Conservation (phyloP, 2,329 filamentous ascomycete species). For the Fusarium hainanense region DNA sequence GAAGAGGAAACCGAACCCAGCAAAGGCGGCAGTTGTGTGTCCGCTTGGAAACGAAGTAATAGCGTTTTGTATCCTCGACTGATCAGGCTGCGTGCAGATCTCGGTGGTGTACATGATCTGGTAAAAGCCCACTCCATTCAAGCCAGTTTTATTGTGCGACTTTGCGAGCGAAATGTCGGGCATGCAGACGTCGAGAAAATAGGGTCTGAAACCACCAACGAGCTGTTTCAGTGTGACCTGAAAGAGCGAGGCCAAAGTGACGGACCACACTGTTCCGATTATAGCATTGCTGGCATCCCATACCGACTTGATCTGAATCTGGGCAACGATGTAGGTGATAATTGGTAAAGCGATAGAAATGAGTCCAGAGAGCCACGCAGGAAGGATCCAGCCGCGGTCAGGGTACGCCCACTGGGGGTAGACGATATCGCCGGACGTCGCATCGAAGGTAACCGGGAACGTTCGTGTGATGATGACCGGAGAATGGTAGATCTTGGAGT, state of each 20-base stretch:
- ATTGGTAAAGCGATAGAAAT: slow-evolving; percentile 69
- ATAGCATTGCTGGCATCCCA: slow-evolving; percentile 72
- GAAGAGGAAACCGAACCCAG: slow-evolving; percentile 71
- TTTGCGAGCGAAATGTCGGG: slow-evolving; percentile 61
- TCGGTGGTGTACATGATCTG: slow-evolving; percentile 72
- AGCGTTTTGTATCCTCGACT: slow-evolving; percentile 66
- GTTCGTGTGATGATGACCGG: slow-evolving; percentile 67
- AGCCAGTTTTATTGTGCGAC: slow-evolving; percentile 54
- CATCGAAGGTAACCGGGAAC: slow-evolving; percentile 69
- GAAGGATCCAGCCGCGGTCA: slow-evolving; percentile 69
- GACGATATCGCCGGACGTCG: slow-evolving; percentile 68
- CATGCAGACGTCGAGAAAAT: slow-evolving; percentile 73
- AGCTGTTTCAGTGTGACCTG: slow-evolving; percentile 75
- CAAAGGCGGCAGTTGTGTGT: slow-evolving; percentile 73
- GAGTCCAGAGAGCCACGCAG: slow-evolving; percentile 68
- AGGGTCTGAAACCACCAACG: slow-evolving; percentile 71
- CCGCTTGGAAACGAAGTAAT: slow-evolving; percentile 76
- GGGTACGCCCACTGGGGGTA: slow-evolving; percentile 74
- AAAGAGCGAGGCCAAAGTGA: slow-evolving; percentile 70
- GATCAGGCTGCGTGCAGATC: slow-evolving; percentile 68
- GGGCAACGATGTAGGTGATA: slow-evolving; percentile 64
- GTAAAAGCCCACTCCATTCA: slow-evolving; percentile 62
- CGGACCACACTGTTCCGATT: slow-evolving; percentile 69
- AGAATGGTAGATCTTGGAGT: slow-evolving; percentile 60
- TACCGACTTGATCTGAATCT: slow-evolving; percentile 66